Conservation (phyloP, 2,329 filamentous ascomycete species). For the Ambrosiella xylebori region DNA sequence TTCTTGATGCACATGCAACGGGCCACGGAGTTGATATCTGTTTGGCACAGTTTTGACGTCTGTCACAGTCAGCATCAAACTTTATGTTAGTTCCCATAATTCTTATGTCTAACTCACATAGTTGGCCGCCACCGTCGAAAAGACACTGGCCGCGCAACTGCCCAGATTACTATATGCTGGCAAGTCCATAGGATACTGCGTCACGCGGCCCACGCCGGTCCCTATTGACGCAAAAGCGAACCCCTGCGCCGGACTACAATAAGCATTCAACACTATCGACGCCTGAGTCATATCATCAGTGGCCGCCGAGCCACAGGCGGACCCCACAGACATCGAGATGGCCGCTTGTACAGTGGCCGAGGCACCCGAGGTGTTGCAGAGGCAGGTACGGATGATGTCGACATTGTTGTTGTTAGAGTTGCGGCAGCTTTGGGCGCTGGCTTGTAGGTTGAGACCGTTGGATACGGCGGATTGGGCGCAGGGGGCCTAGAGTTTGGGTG, state of each 20-base stretch:
- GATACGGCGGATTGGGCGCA: neutral
- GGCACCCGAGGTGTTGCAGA: no score
- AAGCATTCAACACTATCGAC: conserved; percentile 27
- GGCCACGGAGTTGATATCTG: conserved; percentile 26
- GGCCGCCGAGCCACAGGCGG: conserved; percentile 23
- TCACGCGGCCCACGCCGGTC: conserved; percentile 25
- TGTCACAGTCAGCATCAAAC: conserved; percentile 8
- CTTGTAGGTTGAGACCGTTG: no score
- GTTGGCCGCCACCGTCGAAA: conserved; percentile 20
- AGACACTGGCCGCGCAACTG: conserved; percentile 24
- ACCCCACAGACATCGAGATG: no score
- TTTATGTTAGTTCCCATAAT: no score
- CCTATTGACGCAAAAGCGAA: conserved; percentile 27
- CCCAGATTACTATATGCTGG: conserved; percentile 26
- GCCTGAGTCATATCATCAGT: conserved; percentile 32
- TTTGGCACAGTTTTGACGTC: conserved; percentile 22
- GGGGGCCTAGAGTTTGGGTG: neutral
- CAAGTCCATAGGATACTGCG: conserved; percentile 33
- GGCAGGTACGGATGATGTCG: no score
- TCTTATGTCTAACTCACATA: conserved; percentile 2
- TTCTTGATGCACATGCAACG: conserved; percentile 36
- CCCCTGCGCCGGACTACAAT: conserved; percentile 28
- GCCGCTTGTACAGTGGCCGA: no score
- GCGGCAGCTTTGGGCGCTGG: no score
- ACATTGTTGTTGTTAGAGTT: no score